Base-by-base conservation (phyloP, 371 early-diverging fungal genomes). In the Phascolomyces articulosus region DNA sequence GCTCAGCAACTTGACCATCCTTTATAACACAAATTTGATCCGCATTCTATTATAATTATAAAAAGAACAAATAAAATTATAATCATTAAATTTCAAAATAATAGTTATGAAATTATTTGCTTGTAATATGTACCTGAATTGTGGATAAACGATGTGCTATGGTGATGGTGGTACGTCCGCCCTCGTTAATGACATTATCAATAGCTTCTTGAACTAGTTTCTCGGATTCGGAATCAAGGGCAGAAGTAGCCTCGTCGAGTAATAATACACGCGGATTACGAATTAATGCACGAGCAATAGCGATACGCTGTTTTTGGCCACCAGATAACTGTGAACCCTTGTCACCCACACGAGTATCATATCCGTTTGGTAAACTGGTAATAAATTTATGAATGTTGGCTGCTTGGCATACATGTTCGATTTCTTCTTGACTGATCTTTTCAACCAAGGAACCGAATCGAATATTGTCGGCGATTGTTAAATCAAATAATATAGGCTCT, bases 221-320 rank as follows among this genome's bases (percentile, higher is more conserved):
- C 74, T 99, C 99, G 29, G 90, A 88, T 66, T 92, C 87, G n/a
- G 91, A 87, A 72, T 96, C 96, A 51, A 97, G 69, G 0, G 96
- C 96, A 4, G 93, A 90, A 4, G 99, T 98, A 0, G 98, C 96
- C 68, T 98, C 98, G 69, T 99, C 99, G 9, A 98, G 75, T 23
- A 98, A 86, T 11, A 73, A 59, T 11, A 70, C 60, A 4, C 64
- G 65, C 15, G 71, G 75, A 10, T 72, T 68, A 10, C 75, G 72
- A 57, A 74, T 71, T 20, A 74, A 47, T 7, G 74, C 74, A 62
- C 71, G 79, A 8, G 91, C 72, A 59, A 80, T 70, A 23, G 83
- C 75, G 62, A 90, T 86, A 60, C 91, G 83, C 72, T 96, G 96
- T 70, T 90, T 91, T 77, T 97, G 96, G 47, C 97, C 97, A 58